phyloP scores from a whole-genome alignment of 345 rosid species.

The Ceriops decandra region DNA sequence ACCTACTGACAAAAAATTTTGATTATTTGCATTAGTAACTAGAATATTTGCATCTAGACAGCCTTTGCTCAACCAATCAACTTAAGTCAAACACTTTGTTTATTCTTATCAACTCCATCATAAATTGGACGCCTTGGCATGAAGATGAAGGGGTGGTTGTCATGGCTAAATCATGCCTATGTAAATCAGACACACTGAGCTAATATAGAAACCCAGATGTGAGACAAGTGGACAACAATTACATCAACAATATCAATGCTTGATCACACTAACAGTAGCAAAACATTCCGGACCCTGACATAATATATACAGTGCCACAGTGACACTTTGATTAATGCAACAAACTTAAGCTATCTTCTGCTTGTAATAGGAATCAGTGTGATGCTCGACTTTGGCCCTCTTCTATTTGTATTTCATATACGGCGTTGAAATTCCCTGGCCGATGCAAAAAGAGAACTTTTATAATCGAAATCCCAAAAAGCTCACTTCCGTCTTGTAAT shows the following conservation, averaged over 20 bases:
- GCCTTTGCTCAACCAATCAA: neutral
- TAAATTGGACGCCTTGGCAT: neutral
- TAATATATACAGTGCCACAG: too few species aligned
- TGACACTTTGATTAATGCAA: too few species aligned
- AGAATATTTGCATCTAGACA: too few species aligned
- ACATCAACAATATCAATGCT: too few species aligned
- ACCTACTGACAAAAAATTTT: neutral
- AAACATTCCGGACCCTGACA: too few species aligned
- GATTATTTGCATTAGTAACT: neutral
- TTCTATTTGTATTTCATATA: conserved; percentile 10
- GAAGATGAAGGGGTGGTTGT: neutral
- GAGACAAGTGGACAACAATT: neutral
- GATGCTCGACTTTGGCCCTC: conserved; percentile 21
- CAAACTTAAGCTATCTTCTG: conserved; percentile 4
- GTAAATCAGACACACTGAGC: neutral
- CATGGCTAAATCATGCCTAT: conserved; percentile 1
- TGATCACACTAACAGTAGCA: too few species aligned
- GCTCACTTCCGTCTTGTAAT: neutral
- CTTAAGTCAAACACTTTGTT: neutral
- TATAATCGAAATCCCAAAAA: neutral
- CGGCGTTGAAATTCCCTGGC: conserved; percentile 9
- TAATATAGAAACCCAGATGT: neutral
- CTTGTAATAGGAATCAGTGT: neutral
- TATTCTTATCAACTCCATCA: neutral
- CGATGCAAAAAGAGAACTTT: neutral